Evolutionary conservation across 2,329 filamentous ascomycete genomes (phyloP).

Genomic region (Tolypocladium ophioglossoides): DNA sequence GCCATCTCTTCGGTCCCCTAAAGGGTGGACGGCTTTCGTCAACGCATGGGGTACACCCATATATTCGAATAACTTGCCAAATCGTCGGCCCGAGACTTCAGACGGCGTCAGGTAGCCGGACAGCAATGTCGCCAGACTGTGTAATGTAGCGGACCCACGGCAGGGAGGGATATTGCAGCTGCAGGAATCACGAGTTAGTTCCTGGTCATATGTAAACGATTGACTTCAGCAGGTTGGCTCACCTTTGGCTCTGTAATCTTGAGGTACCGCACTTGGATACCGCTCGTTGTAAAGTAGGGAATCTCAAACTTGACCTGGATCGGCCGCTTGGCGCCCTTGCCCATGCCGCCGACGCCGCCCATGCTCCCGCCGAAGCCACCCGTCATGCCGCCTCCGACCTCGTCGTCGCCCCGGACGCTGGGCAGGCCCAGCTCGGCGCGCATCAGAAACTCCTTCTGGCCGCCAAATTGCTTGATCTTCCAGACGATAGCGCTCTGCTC

Average conservation of each 20-base stretch:
- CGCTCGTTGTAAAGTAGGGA: conserved; percentile 99
- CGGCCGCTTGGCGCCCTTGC: conserved; percentile 82
- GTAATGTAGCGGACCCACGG: conserved; percentile 99
- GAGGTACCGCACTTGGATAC: conserved; percentile 94
- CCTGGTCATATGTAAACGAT: too few species aligned
- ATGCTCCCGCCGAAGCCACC: conserved; percentile 94
- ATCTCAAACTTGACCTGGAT: conserved; percentile 99
- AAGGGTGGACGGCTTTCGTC: background rate
- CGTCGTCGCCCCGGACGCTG: conserved; percentile 88
- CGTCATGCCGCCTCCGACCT: conserved; percentile 94
- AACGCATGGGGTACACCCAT: background rate
- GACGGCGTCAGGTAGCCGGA: conserved; percentile 83
- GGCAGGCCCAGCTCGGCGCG: conserved; percentile 89
- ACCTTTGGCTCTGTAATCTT: conserved; percentile 99
- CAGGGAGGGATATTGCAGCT: conserved; percentile 96
- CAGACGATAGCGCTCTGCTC: conserved; percentile 97
- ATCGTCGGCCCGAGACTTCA: conserved; percentile 25
- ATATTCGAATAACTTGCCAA: background rate
- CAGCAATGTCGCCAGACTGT: conserved; percentile 88
- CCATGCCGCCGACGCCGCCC: conserved; percentile 69
- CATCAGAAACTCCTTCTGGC: conserved; percentile 98
- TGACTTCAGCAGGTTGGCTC: conserved; percentile 17
- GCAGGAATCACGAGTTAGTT: background rate
- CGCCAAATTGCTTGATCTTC: conserved; percentile 99
- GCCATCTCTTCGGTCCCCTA: background rate